Conservation (phyloP, 768 basidiomycete species). For the Pleurotus cornucopiae region DNA sequence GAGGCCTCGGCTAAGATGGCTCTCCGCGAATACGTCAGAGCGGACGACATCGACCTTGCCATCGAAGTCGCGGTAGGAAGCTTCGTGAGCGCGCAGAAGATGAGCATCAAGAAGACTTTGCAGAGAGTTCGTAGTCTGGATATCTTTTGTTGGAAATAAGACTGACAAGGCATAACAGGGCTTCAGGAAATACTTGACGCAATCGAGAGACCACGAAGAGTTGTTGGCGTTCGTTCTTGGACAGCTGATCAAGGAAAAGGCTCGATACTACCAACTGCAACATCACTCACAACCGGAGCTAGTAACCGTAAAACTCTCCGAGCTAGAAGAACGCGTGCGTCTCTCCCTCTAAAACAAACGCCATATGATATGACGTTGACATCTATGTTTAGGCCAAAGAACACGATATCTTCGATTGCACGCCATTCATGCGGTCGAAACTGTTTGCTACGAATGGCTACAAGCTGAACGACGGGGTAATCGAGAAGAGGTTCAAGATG, state of each 20-base stretch:
- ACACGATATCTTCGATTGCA: conserved; percentile 90
- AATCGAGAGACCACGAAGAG: conserved; percentile 95
- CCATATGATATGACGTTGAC: no score
- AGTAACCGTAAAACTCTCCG: conserved; percentile 70
- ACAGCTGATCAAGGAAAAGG: conserved; percentile 89
- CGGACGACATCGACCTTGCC: conserved; percentile 95
- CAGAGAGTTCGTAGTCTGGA: conserved; percentile 65
- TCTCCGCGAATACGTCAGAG: conserved; percentile 89
- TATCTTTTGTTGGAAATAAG: no score
- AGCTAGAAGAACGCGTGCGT: conserved; percentile 84
- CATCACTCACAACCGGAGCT: conserved; percentile 73
- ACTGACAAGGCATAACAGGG: conserved; percentile 42
- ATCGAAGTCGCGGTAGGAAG: conserved; percentile 94
- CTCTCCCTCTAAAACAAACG: conserved; percentile 1
- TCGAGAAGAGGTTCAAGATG: conserved; percentile 71
- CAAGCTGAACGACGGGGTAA: conserved; percentile 56
- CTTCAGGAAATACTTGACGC: conserved; percentile 96
- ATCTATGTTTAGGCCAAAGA: conserved; percentile 73
- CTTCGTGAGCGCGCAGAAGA: conserved; percentile 96
- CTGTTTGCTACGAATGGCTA: conserved; percentile 91
- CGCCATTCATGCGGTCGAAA: conserved; percentile 80
- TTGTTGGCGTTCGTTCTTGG: conserved; percentile 92
- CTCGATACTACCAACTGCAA: conserved; percentile 76
- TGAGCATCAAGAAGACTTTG: conserved; percentile 96
- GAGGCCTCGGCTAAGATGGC: conserved; percentile 99